These are phyloP conservation scores for Perilla frutescens DNA, from an alignment of 257 asterid genomes.

Conservation along the genomic window DNA sequence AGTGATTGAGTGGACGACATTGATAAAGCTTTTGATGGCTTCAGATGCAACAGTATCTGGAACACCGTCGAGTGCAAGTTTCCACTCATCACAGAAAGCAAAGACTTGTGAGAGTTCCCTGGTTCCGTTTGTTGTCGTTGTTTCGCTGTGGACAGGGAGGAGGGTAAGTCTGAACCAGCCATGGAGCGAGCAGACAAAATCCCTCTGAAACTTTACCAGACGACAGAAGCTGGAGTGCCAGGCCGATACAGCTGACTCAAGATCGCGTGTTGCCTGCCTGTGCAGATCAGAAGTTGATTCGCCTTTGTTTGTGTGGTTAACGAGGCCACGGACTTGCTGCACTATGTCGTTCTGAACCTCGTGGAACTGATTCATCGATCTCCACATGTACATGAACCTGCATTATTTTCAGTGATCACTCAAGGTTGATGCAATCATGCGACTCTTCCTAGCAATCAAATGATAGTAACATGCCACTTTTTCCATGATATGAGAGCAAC, in stretches of 20 bases:
- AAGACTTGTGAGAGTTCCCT: conserved; percentile 55
- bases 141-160: conserved; percentile 57
- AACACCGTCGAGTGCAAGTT: conserved; percentile 79
- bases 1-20: conserved; percentile 80
- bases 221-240: conserved; percentile 97
- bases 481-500: too few relatives aligned
- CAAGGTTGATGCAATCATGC: neutral
- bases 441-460: neutral
- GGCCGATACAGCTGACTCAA: conserved; percentile 84
- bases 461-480: neutral
- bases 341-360: conserved; percentile 85
- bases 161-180: conserved; percentile 95
- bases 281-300: conserved; percentile 87
- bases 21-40: conserved; percentile 93
- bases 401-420: conserved; percentile 19
- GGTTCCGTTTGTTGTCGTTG: conserved; percentile 42
- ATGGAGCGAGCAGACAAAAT: conserved; percentile 71
- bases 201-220: conserved; percentile 76
- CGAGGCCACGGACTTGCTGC: conserved; percentile 93
- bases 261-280: conserved; percentile 92
- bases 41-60: conserved; percentile 98
- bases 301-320: conserved; percentile 58
- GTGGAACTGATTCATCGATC: conserved; percentile 90
- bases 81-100: conserved; percentile 89
- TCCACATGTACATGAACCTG: conserved; percentile 99